phyloP scores from a whole-genome alignment of 306 rosid species.

The Gynostemma pentaphyllum region DNA sequence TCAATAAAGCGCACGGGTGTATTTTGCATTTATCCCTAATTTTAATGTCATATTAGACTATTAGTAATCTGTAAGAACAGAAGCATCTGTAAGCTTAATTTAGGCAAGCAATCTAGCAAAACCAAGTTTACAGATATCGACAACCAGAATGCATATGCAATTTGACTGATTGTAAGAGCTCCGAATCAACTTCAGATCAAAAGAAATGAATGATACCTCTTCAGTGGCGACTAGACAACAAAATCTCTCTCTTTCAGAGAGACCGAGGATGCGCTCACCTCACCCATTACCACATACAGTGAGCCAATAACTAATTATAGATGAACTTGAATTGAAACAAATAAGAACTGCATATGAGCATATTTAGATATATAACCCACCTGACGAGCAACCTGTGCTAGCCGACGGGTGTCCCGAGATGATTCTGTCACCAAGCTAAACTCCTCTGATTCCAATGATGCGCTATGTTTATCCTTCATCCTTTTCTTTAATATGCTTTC shows the following conservation, averaged over 20 bases:
- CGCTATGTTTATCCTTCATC: conserved; percentile 34
- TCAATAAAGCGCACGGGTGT: too few species aligned
- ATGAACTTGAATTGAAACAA: not conserved
- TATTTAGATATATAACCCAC: conserved; percentile 32
- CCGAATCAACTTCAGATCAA: not conserved
- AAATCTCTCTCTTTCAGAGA: not conserved
- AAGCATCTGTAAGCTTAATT: not conserved
- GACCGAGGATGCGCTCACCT: not conserved
- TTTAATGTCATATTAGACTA: not conserved
- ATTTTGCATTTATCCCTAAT: too few species aligned
- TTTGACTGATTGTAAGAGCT: not conserved
- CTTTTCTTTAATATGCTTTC: conserved; percentile 24
- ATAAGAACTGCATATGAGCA: conserved; percentile 5
- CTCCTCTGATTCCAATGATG: conserved; percentile 32
- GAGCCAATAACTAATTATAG: not conserved
- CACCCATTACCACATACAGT: not conserved
- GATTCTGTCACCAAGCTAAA: conserved; percentile 42
- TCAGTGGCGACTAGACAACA: not conserved
- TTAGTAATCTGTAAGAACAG: not conserved
- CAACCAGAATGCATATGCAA: not conserved
- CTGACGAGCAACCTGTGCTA: conserved; percentile 72
- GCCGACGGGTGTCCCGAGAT: conserved; percentile 42
- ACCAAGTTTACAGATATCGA: not conserved
- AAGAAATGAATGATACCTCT: not conserved
- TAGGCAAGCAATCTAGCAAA: not conserved